These are phyloP conservation scores for Strobilomyces dryophilus DNA, from an alignment of 768 basidiomycete genomes.

Conservation along the genomic window DNA sequence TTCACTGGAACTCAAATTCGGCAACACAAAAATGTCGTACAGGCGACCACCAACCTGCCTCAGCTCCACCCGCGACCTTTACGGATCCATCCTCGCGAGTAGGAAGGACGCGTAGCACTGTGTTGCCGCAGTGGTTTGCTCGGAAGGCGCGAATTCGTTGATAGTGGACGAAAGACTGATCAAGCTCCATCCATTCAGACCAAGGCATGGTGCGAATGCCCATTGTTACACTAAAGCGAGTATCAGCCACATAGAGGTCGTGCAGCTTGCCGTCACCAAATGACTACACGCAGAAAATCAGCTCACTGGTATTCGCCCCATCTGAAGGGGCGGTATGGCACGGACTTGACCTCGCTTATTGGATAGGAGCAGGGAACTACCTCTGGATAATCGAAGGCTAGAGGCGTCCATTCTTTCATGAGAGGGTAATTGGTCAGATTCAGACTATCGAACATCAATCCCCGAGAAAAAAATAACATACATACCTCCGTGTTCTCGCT, in stretches of 20 bases:
- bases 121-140: conserved; percentile 45
- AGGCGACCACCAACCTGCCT: conserved; percentile 24
- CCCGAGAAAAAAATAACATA: background rate
- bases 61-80: conserved; percentile 27
- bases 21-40: background rate
- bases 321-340: conserved; percentile 67
- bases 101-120: conserved; percentile 47
- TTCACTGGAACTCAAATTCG: conserved; percentile 38
- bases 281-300: background rate
- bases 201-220: conserved; percentile 68
- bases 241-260: background rate
- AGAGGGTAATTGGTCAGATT: background rate
- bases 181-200: conserved; percentile 76
- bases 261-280: background rate
- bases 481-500: conserved; percentile 27
- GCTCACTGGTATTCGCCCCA: conserved; percentile 67
- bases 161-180: conserved; percentile 52
- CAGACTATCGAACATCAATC: background rate
- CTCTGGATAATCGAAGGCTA: conserved; percentile 48
- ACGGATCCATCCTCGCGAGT: conserved; percentile 39
- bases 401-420: conserved; percentile 50
- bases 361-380: conserved; percentile 40
- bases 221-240: conserved; percentile 57
- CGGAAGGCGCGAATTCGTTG: conserved; percentile 57
- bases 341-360: conserved; percentile 47